Percentiles rank a stretch among this genome's conserved stretches.
Conservation (phyloP, 192 early-diverging fungal genomes). For the Phlyctochytrium planicorne region DNA sequence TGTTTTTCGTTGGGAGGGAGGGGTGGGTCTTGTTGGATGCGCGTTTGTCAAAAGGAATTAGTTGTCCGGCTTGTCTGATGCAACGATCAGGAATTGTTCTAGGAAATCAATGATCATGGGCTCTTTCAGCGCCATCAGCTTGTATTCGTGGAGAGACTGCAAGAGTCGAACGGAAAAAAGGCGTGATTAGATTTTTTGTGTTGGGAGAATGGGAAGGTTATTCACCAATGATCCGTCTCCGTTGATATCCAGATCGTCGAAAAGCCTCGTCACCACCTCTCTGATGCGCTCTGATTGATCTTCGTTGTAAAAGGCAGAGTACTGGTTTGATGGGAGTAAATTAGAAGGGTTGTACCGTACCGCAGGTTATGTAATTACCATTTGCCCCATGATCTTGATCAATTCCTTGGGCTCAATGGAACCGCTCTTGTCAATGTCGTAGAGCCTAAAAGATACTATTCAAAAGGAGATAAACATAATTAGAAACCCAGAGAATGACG, state of each 20-base stretch:
- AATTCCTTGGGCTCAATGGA: constrained; percentile 71
- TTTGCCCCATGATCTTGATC: constrained; percentile 68
- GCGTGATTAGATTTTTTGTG: not conserved
- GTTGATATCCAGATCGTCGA: constrained; percentile 78
- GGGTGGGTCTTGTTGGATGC: no score
- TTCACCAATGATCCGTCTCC: constrained; percentile 70
- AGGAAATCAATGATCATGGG: constrained; percentile 76
- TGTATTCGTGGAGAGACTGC: constrained; percentile 72
- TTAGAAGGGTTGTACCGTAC: not conserved
- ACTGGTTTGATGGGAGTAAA: constrained; percentile 14
- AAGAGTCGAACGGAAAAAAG: not conserved
- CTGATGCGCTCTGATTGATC: constrained; percentile 67
- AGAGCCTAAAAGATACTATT: constrained; percentile 74
- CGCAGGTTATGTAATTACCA: constrained; percentile 48
- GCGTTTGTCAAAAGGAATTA: not conserved
- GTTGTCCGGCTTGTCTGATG: constrained; percentile 7
- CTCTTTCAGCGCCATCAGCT: constrained; percentile 76
- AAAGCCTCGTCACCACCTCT: constrained; percentile 67
- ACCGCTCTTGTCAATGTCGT: constrained; percentile 77
- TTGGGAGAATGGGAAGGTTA: not conserved
- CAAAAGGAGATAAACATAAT: no score
- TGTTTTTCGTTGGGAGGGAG: no score
- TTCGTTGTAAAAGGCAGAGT: constrained; percentile 60
- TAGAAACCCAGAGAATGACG: not conserved
- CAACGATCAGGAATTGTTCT: constrained; percentile 64